phyloP scores from a whole-genome alignment of 305 asterid species.

The Solanum hybrid region DNA sequence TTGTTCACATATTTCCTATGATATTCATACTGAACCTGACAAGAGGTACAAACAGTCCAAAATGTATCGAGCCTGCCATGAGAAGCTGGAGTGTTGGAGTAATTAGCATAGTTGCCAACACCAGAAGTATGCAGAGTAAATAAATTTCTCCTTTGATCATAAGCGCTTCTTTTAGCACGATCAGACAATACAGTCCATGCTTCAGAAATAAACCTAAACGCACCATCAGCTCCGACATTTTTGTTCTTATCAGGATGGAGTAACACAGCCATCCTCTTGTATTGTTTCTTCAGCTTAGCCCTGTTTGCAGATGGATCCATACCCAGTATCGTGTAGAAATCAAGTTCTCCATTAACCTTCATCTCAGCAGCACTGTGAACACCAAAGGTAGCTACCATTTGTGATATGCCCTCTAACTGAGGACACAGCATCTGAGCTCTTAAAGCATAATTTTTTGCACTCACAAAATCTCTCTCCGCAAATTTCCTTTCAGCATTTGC shows the following conservation, averaged over 20 bases:
- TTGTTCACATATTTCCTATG: slow-evolving; percentile 80
- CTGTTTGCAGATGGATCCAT: slow-evolving; percentile 31
- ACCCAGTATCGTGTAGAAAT: slow-evolving; percentile 78
- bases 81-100: slow-evolving; percentile 42
- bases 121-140: slow-evolving; percentile 37
- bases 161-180: slow-evolving; percentile 30
- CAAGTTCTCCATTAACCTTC: slow-evolving; percentile 66
- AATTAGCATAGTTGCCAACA: slow-evolving; percentile 33
- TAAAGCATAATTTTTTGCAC: slow-evolving; percentile 63
- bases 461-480: slow-evolving; percentile 47
- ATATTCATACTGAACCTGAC: slow-evolving; percentile 89
- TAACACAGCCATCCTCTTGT: slow-evolving; percentile 23
- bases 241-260: slow-evolving; percentile 26
- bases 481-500: slow-evolving; percentile 78
- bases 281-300: slow-evolving; percentile 21
- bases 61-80: slow-evolving; percentile 60
- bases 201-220: slow-evolving; percentile 19
- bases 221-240: slow-evolving; percentile 20
- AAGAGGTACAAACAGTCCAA: slow-evolving; percentile 91
- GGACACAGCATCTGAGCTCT: slow-evolving; percentile 86
- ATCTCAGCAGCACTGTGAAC: slow-evolving; percentile 72
- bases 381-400: slow-evolving; percentile 83
- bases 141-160: slow-evolving; percentile 62
- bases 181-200: slow-evolving; percentile 23
- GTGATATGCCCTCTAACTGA: slow-evolving; percentile 72